Evolutionary conservation across 2,329 filamentous ascomycete species (phyloP), one percentile per base, ranked within the genome.

Genomic region (Knufia petricola): DNA sequence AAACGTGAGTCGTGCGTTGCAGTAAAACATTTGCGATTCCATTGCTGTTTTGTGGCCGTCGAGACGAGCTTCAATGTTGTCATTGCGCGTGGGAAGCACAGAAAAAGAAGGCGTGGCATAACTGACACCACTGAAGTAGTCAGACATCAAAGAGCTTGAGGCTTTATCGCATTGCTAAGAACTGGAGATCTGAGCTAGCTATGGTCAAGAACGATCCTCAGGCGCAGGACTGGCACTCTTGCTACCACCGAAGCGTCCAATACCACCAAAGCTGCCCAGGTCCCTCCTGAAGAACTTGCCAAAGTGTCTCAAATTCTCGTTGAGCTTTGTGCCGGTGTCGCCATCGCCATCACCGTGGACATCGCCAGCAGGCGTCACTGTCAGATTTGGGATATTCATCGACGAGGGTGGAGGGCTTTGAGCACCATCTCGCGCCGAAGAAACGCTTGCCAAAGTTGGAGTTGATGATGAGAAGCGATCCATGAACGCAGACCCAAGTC

Each of bases 231-330:
- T 54, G 30, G 49, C 49, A 36, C 52, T 46, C 34, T 58, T 58
- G 45, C 52, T 54, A 23, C 65, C 62, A 50, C 62, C 63, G 44
- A 60, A 56, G 43, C 61, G 49, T 40, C 84, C 85, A 64, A 89
- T 89, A 9, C 78, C 79, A 1, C 85, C 83, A 55, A 90, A 76
- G 2, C 82, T 79, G 24, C 85, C 85, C 54, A 90, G 82, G 69
- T 95, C 90, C 54, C 90, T 74, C 54, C 84, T 81, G 71, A 96
- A 96, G 69, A 96, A 95, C 68, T 94, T 95, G 20, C 90, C 90
- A 67, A 98, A 86, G 64, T 87, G 95, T 70, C 87, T 89, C 66
- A 96, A 64, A 66, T 95, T 95, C 67, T 94, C 89, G 63, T 95
- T 94, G 55, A 95, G 78, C 46, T 84, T 87, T 6, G 78, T 79